These are phyloP conservation scores for Pseudogymnoascus sp. DNA, from an alignment of 2,329 filamentous ascomycete genomes.

Conservation along the genomic window DNA sequence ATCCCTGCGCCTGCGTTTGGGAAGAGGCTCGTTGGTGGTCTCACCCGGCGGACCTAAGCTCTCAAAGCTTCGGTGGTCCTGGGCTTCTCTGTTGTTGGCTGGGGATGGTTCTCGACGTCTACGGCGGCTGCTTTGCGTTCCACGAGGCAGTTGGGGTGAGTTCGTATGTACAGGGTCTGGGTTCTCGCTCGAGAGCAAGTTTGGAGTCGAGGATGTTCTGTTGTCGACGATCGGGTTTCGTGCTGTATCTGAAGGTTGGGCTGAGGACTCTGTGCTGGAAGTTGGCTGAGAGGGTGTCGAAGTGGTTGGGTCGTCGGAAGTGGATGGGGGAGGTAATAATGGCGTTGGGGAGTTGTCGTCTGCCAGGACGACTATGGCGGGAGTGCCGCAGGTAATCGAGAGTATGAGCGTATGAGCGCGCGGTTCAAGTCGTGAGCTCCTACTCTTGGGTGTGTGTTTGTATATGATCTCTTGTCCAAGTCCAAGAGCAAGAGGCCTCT, in stretches of 20 bases:
- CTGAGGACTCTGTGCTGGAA: constrained; percentile 41
- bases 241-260: constrained; percentile 29
- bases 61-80: constrained; percentile 24
- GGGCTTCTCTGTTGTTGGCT: constrained; percentile 34
- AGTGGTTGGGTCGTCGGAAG: constrained; percentile 60
- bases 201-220: constrained; percentile 22
- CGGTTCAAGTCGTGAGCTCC: background rate
- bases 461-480: background rate
- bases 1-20: constrained; percentile 53
- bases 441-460: background rate
- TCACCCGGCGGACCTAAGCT: constrained; percentile 17
- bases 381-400: constrained; percentile 34
- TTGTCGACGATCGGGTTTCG: constrained; percentile 17
- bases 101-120: constrained; percentile 42
- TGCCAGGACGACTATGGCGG: constrained; percentile 64
- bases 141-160: constrained; percentile 25
- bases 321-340: constrained; percentile 51
- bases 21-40: constrained; percentile 31
- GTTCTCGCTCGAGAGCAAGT: constrained; percentile 22
- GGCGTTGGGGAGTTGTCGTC: constrained; percentile 53
- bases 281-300: constrained; percentile 46
- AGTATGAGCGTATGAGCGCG: constrained; percentile 10
- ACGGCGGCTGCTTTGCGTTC: constrained; percentile 45
- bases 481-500: background rate
- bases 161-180: constrained; percentile 32